phyloP scores from a whole-genome alignment of 805 yeast species.

The Ogataea methanolica region DNA sequence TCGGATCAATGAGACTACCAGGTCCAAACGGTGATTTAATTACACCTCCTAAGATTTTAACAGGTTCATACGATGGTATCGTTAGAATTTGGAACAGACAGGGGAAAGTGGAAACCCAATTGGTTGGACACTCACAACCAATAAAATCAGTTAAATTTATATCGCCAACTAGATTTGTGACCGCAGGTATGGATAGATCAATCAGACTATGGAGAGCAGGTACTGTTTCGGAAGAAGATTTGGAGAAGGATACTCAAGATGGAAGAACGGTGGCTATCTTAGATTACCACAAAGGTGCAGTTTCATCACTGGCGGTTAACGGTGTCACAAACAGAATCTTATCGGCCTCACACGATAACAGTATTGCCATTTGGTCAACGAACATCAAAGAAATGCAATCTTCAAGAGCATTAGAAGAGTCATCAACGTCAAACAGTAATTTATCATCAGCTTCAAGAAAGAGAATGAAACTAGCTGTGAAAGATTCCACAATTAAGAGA shows the following conservation, averaged over 20 bases:
- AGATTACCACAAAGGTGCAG: constrained; percentile 87
- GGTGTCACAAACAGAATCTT: constrained; percentile 54
- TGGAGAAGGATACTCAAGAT: constrained; percentile 38
- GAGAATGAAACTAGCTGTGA: constrained; percentile 76
- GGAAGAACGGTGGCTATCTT: constrained; percentile 80
- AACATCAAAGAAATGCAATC: constrained; percentile 75
- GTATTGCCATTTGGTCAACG: constrained; percentile 87
- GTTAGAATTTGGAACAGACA: constrained; percentile 83
- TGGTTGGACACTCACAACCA: constrained; percentile 85
- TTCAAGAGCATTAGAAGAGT: constrained; percentile 42
- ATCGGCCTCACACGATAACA: constrained; percentile 79
- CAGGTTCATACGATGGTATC: constrained; percentile 93
- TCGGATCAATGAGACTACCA: constrained; percentile 28
- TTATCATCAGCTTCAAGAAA: constrained; percentile 80
- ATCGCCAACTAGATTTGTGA: constrained; percentile 66
- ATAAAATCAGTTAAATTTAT: constrained; percentile 80
- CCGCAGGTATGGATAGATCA: constrained; percentile 87
- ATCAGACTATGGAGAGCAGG: constrained; percentile 82
- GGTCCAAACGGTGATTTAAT: constrained; percentile 23
- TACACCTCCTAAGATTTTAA: constrained; percentile 57
- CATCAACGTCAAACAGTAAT: constrained; percentile 30
- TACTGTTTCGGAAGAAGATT: constrained; percentile 37
- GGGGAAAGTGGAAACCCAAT: constrained; percentile 76
- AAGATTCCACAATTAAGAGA: constrained; percentile 71
- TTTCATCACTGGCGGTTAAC: constrained; percentile 68